Evolutionary conservation across 352 stramenopile genomes (phyloP), one percentile per base, ranked within the genome.

Genomic region (Phytophthora ohioensis): DNA sequence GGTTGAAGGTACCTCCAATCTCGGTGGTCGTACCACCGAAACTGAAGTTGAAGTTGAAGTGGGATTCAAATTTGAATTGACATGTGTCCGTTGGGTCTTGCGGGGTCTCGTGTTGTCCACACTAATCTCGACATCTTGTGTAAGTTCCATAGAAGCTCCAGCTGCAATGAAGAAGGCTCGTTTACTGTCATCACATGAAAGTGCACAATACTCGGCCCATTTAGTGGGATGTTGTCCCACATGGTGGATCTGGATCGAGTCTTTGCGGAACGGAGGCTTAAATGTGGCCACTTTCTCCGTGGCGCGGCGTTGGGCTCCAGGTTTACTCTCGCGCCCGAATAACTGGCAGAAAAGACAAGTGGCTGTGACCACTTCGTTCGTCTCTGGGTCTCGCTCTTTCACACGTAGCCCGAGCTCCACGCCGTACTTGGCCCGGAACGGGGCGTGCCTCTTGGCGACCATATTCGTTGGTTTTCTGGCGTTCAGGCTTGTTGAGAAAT

Each of bases 171-270:
- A 92, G 57, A 84, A 92, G 27, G 70, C 62, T n/a, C 74, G 71
- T 72, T 82, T 84, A 46, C 84, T 80, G 42, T 80, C 68, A 15
- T 82, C 68, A 9, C 76, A 79, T 11, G 55, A 59, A n/a, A 81
- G 66, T 0, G 75, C 59, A 4, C 81, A 79, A 62, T 91, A 91
- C 53, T 71, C 61, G 2, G 49, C 49, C 84, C 84, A 92, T 13
- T 74, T 73, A 21, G 34, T 48, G 35, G 82, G 66, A 54, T 92
- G 84, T 66, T 92, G 82, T 57, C 80, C 67, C 12, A 58, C 41
- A 48, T 84, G 68, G 79, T 92, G 84, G 65, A 90, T 77, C 67
- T 84, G 51, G 64, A 91, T 90, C 69, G 85, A 75, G 66, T 92
- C 84, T 53, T 84, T 88, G 46, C 82, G 82, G 71, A 92, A 91